Percentiles rank a stretch among this genome's conserved stretches.
These are phyloP conservation scores for Zygosaccharomyces gambellarensis DNA, from an alignment of 805 yeast species.

Conservation along the genomic window DNA sequence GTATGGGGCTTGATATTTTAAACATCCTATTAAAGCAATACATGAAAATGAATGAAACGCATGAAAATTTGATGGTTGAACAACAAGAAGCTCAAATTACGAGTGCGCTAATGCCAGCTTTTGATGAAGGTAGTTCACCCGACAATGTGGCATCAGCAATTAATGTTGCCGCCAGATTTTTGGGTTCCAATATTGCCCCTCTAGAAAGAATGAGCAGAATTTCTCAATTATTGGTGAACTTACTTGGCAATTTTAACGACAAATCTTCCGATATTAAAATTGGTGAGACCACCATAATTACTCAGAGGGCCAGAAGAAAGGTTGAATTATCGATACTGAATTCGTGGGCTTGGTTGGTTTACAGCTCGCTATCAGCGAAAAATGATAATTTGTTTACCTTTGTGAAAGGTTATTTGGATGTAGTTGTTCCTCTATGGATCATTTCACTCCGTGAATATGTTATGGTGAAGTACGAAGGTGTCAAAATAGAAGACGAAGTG, in stretches of 20 bases:
- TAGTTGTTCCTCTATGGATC: constrained; percentile 76
- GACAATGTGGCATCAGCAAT: constrained; percentile 73
- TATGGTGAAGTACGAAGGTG: constrained; percentile 50
- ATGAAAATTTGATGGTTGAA: constrained; percentile 65
- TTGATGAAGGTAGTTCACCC: constrained; percentile 66
- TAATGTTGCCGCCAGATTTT: constrained; percentile 68
- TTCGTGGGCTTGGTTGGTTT: constrained; percentile 66
- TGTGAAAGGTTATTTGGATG: constrained; percentile 50
- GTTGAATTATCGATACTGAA: constrained; percentile 58
- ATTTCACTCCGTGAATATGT: constrained; percentile 70
- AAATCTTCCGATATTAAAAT: constrained; percentile 39
- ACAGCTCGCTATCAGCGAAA: constrained; percentile 24
- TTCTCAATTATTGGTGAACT: constrained; percentile 56
- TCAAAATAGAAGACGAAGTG: constrained; percentile 28
- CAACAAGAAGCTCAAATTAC: constrained; percentile 94
- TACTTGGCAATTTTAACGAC: constrained; percentile 52
- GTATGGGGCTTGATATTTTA: constrained; percentile 62
- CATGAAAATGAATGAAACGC: constrained; percentile 62
- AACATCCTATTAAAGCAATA: constrained; percentile 57
- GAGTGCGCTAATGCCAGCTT: constrained; percentile 85
- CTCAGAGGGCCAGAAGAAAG: constrained; percentile 44
- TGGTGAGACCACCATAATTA: constrained; percentile 50
- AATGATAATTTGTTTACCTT: constrained; percentile 44
- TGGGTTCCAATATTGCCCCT: constrained; percentile 55
- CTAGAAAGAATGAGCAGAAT: constrained; percentile 49